A percentile compares a stretch with the other conserved stretches of the same genome.
Evolutionary conservation across 257 asterid genomes (phyloP).

Genomic region (Jaltomata sinuosa): DNA sequence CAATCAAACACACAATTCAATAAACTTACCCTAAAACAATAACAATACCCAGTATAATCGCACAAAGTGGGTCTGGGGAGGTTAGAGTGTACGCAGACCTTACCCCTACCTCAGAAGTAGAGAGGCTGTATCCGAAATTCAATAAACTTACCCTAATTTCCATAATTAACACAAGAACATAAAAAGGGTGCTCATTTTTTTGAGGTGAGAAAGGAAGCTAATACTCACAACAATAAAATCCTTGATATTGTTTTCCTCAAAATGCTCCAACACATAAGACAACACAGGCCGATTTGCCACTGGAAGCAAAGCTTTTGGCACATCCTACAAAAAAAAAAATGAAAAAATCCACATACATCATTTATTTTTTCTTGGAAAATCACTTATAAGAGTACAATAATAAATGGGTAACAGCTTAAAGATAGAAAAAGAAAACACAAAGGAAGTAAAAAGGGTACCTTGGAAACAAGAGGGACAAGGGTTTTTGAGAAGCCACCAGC

Average conservation of each 20-base stretch:
- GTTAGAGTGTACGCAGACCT: too few species aligned
- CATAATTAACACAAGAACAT: background rate
- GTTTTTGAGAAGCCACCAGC: slow-evolving; percentile 87
- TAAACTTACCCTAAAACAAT: too few species aligned
- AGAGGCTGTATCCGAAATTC: too few species aligned
- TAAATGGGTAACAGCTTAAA: background rate
- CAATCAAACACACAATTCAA: slow-evolving; percentile 6
- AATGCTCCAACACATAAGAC: slow-evolving; percentile 76
- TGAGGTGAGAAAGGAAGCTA: too few species aligned
- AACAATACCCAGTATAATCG: too few species aligned
- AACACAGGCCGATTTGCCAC: slow-evolving; percentile 84
- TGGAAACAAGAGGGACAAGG: slow-evolving; percentile 84
- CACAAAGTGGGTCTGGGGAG: too few species aligned
- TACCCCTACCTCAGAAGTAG: too few species aligned
- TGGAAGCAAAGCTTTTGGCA: slow-evolving; percentile 83
- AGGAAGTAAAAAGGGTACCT: slow-evolving; percentile 22
- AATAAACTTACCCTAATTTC: slow-evolving; percentile 5
- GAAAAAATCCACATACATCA: background rate
- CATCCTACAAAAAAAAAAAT: slow-evolving; percentile 37
- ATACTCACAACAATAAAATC: slow-evolving; percentile 68
- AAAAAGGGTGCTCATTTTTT: background rate
- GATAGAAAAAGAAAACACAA: background rate
- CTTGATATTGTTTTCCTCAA: slow-evolving; percentile 64
- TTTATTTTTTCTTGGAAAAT: background rate
- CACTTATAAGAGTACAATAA: background rate